A percentile compares a stretch with the other conserved stretches of the same genome.
phyloP scores from a whole-genome alignment of 805 yeast species.

The Saturnispora halmiae region DNA sequence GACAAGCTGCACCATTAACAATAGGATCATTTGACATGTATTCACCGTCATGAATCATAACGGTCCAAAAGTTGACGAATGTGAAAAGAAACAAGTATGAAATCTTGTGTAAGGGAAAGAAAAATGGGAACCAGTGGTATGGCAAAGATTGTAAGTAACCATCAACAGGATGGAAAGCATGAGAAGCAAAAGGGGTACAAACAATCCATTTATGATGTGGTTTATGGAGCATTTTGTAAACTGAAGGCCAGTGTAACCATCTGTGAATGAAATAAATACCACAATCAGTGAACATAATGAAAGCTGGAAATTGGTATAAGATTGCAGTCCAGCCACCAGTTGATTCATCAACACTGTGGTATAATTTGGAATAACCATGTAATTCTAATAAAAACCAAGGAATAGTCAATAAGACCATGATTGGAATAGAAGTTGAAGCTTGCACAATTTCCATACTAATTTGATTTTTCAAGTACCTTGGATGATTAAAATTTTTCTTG shows the following conservation, averaged over 20 bases:
- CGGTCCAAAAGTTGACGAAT: constrained; percentile 95
- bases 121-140: constrained; percentile 83
- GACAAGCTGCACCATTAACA: constrained; percentile 97
- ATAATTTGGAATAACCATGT: constrained; percentile 73
- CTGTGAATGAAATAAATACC: constrained; percentile 89
- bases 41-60: constrained; percentile 97
- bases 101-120: constrained; percentile 87
- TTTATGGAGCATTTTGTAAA: constrained; percentile 83
- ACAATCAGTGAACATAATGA: constrained; percentile 89
- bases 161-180: constrained; percentile 97
- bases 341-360: constrained; percentile 52
- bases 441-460: constrained; percentile 72
- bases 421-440: constrained; percentile 76
- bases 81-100: constrained; percentile 76
- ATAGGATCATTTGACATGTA: constrained; percentile 88
- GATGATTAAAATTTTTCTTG: constrained; percentile 86
- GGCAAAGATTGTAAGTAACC: constrained; percentile 92
- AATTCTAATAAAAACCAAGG: constrained; percentile 87
- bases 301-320: constrained; percentile 59
- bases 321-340: constrained; percentile 64
- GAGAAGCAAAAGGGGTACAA: constrained; percentile 96
- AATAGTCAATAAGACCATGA: constrained; percentile 76
- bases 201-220: constrained; percentile 99
- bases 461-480: constrained; percentile 91
- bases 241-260: constrained; percentile 84